Evolutionary conservation across 2,329 filamentous ascomycete genomes (phyloP).

Genomic region (Colletotrichum horii): DNA sequence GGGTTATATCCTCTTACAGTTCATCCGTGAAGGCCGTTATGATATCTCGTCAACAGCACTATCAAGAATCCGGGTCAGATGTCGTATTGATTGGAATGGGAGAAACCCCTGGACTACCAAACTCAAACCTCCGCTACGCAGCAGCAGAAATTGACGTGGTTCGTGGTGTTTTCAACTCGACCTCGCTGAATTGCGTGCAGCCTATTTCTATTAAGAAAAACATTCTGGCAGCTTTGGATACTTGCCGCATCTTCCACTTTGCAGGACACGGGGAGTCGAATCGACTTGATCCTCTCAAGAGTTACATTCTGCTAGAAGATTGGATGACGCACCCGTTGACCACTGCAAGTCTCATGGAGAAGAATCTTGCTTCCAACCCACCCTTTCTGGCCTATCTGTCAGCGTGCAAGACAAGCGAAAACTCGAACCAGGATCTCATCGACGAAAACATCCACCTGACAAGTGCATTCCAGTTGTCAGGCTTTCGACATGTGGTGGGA

Average conservation of each 20-base stretch:
- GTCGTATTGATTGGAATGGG: constrained; percentile 34
- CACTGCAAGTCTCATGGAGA: constrained; percentile 20
- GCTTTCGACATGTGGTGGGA: constrained; percentile 39
- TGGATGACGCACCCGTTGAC: constrained; percentile 1
- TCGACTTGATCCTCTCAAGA: constrained; percentile 8
- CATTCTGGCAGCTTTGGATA: constrained; percentile 26
- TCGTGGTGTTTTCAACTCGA: constrained; percentile 1
- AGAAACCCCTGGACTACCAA: not conserved
- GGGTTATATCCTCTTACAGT: constrained; percentile 43
- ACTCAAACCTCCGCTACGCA: constrained; percentile 21
- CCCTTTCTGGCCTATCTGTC: constrained; percentile 44
- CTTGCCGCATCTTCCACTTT: constrained; percentile 45
- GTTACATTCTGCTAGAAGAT: constrained; percentile 16
- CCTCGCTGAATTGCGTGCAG: not conserved
- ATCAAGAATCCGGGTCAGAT: not conserved
- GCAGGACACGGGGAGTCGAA: constrained; percentile 38
- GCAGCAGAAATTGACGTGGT: constrained; percentile 23
- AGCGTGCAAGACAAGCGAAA: constrained; percentile 37
- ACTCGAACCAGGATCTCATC: constrained; percentile 21
- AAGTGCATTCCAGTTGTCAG: constrained; percentile 40
- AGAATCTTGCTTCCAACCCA: not conserved
- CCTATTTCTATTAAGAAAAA: constrained; percentile 19
- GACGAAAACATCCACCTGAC: constrained; percentile 38
- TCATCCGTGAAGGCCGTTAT: constrained; percentile 37
- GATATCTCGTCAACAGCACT: constrained; percentile 12